phyloP scores from a whole-genome alignment of 257 asterid species.

The Osmanthus fragrans region DNA sequence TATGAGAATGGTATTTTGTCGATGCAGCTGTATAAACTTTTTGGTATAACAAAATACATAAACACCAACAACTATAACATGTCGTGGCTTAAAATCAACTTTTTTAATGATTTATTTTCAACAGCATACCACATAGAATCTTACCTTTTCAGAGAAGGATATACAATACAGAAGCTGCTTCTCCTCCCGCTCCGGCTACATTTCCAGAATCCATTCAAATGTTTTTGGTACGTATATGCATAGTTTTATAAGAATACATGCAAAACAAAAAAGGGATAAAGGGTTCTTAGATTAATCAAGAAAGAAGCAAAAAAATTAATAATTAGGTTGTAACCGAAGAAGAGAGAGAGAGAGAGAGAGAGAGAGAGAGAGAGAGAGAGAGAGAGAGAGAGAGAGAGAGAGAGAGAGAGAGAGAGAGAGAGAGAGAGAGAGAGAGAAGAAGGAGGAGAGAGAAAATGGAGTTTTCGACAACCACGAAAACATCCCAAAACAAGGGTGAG shows the following conservation, averaged over 20 bases:
- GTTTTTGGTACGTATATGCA: slow-evolving; percentile 17
- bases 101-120: no score
- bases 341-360: neutral
- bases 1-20: no score
- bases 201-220: slow-evolving; percentile 28
- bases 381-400: neutral
- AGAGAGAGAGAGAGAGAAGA: neutral
- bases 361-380: neutral
- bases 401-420: neutral
- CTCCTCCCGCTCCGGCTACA: slow-evolving; percentile 4
- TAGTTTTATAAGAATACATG: slow-evolving; percentile 40
- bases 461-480: slow-evolving; percentile 33
- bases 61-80: no score
- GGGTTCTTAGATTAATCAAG: slow-evolving; percentile 18
- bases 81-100: neutral
- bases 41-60: no score
- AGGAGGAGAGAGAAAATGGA: slow-evolving; percentile 13
- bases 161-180: slow-evolving; percentile 27
- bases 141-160: slow-evolving; percentile 38
- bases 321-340: slow-evolving; percentile 11
- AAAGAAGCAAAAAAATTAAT: neutral
- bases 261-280: slow-evolving; percentile 14
- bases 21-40: no score
- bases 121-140: neutral
- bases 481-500: slow-evolving; percentile 34